These are phyloP conservation scores for Fusarium neocosmosporiellum DNA, from an alignment of 2,329 filamentous ascomycete genomes.

Conservation along the genomic window DNA sequence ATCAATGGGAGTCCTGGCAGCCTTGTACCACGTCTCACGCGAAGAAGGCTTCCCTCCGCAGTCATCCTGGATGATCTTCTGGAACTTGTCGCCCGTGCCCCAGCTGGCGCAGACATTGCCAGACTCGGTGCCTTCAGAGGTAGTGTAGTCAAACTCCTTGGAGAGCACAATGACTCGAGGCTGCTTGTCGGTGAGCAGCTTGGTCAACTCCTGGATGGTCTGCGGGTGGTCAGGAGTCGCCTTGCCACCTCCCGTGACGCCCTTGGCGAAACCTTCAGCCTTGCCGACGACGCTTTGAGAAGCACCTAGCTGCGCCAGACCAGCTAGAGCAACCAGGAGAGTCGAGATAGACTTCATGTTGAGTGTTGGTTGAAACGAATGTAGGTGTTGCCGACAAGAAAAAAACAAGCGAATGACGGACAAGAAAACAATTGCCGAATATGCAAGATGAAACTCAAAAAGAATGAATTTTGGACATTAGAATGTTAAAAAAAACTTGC, in stretches of 20 bases:
- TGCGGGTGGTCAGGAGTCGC: slow-evolving; percentile 66
- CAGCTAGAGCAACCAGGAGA: neutral
- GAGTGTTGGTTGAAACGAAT: neutral
- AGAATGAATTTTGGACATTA: neutral
- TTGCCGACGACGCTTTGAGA: slow-evolving; percentile 46
- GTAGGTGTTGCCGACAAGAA: neutral
- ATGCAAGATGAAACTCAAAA: neutral
- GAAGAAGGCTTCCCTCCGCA: neutral
- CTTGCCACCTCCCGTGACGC: slow-evolving; percentile 70
- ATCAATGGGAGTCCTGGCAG: slow-evolving; percentile 59
- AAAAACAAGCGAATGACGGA: neutral
- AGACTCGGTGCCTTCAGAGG: slow-evolving; percentile 56
- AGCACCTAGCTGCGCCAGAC: neutral
- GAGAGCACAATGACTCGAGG: slow-evolving; percentile 68
- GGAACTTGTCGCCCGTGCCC: slow-evolving; percentile 48
- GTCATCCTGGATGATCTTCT: slow-evolving; percentile 21
- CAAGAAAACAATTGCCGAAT: neutral
- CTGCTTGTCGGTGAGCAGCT: slow-evolving; percentile 64
- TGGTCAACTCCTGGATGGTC: slow-evolving; percentile 65
- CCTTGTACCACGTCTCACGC: slow-evolving; percentile 59
- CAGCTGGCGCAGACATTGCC: neutral
- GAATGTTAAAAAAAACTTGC: neutral
- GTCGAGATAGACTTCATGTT: slow-evolving; percentile 2
- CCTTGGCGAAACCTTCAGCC: slow-evolving; percentile 56
- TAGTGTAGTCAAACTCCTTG: slow-evolving; percentile 66